Evolutionary conservation across 2,329 filamentous ascomycete genomes (phyloP), one percentile per base, ranked within the genome.

Genomic region (Fusarium xylarioides): DNA sequence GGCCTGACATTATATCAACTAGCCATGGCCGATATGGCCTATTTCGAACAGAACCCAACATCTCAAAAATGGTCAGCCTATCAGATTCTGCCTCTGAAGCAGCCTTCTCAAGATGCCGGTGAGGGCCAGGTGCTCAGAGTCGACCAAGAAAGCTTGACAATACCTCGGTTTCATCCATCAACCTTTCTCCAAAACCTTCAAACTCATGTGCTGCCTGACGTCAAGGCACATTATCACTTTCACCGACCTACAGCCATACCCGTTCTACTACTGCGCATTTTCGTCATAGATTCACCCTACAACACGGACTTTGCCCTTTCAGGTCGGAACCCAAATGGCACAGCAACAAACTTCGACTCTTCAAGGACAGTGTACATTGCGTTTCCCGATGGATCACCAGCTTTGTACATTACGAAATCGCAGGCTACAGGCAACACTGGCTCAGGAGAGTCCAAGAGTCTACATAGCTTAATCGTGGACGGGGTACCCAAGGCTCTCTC

Each of bases 401-500:
- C 91, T 71, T 85, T 97, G 49, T 97, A 94, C 80, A 84, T 91
- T 47, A 89, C 88, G 56, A 89, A 85, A 66, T 84, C 86, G 11
- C 84, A 86, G 65, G 80, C 83, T 28, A 80, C 81, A 0, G 84
- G 84, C 4, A 76, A 84, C 0, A 81, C 84, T 16, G 79, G 82
- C 7, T 76, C 81, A 1, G 82, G 83, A 16, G 91, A 93, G 67
- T 85, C 87, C 9, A 89, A 88, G 55, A 92, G 90, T 74, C 83
- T 96, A 32, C 89, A 91, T 61, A 90, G 88, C 43, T 85, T 96
- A 8, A 89, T 97, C 9, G 86, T 95, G 35, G 91, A 95, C 69
- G 93, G 93, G 4, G 91, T 97, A 12, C 93, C 94, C 1, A 95
- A 94, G 77, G 94, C 94, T 1, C 86, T 97, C 18, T 96, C 93